Percentiles rank a stretch among this genome's conserved stretches.
phyloP scores from a whole-genome alignment of 1,284 basidiomycete species.

The Sparassis latifolia region DNA sequence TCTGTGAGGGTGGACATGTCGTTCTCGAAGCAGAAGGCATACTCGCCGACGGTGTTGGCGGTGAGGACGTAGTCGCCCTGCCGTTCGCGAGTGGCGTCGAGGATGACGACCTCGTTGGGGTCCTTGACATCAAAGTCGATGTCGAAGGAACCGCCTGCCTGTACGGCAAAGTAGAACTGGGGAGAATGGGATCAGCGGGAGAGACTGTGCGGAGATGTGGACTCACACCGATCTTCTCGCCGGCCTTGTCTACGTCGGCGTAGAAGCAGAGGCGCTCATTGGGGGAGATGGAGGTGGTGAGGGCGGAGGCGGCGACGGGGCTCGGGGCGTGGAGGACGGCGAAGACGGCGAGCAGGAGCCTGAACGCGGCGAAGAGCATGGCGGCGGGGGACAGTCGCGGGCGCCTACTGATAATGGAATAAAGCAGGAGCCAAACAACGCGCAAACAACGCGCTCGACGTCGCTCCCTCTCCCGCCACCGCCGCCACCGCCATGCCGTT shows the following conservation, averaged over 20 bases:
- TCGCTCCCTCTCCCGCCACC: slow-evolving; percentile 1
- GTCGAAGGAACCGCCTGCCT: slow-evolving; percentile 96
- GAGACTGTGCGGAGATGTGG: neutral
- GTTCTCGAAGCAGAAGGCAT: slow-evolving; percentile 98
- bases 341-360: slow-evolving; percentile 15
- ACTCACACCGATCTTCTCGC: slow-evolving; percentile 85
- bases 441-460: slow-evolving; percentile 21
- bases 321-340: slow-evolving; percentile 16
- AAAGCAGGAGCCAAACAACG: slow-evolving; percentile 16
- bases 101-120: slow-evolving; percentile 80
- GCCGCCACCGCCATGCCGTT: neutral
- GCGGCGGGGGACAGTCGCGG: slow-evolving; percentile 4
- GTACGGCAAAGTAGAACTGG: slow-evolving; percentile 63
- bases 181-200: neutral
- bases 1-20: slow-evolving; percentile 87
- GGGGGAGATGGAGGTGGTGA: slow-evolving; percentile 82
- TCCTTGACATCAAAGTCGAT: slow-evolving; percentile 93
- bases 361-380: slow-evolving; percentile 17
- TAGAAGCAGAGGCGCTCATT: slow-evolving; percentile 94
- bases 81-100: slow-evolving; percentile 83
- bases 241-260: slow-evolving; percentile 91
- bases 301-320: slow-evolving; percentile 48
- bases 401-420: neutral
- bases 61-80: slow-evolving; percentile 98
- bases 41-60: slow-evolving; percentile 91